These are phyloP conservation scores for Pleurotus ostreatus DNA, from an alignment of 768 basidiomycete genomes.

Conservation along the genomic window DNA sequence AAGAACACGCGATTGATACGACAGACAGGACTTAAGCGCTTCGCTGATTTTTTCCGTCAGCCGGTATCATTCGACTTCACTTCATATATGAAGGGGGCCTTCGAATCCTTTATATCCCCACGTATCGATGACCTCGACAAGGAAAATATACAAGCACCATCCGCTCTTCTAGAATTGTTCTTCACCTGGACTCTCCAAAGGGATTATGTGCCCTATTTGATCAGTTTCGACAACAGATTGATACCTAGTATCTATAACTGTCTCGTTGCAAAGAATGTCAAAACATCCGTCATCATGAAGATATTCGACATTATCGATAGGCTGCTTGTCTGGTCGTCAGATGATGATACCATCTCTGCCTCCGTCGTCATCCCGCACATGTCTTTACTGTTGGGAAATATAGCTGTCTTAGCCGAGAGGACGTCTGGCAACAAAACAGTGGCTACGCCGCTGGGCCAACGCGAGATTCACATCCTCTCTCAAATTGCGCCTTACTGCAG, in stretches of 20 bases:
- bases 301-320: slow-evolving; percentile 85
- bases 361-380: slow-evolving; percentile 67
- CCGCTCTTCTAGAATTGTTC: slow-evolving; percentile 83
- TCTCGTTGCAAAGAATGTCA: slow-evolving; percentile 78
- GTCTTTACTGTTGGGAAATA: slow-evolving; percentile 63
- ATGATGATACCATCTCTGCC: slow-evolving; percentile 45
- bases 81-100: slow-evolving; percentile 64
- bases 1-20: slow-evolving; percentile 62
- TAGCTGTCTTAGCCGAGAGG: slow-evolving; percentile 65
- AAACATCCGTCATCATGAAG: slow-evolving; percentile 73
- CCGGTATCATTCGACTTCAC: slow-evolving; percentile 72
- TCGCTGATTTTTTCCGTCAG: slow-evolving; percentile 83
- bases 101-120: slow-evolving; percentile 73
- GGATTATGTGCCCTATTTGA: slow-evolving; percentile 59
- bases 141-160: slow-evolving; percentile 92
- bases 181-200: slow-evolving; percentile 64
- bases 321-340: slow-evolving; percentile 52
- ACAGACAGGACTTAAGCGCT: slow-evolving; percentile 79
- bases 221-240: slow-evolving; percentile 61
- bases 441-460: slow-evolving; percentile 66
- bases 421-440: slow-evolving; percentile 47
- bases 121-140: slow-evolving; percentile 68
- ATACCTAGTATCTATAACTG: slow-evolving; percentile 81
- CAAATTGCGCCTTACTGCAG: slow-evolving; percentile 71
- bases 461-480: slow-evolving; percentile 81